Percentiles rank a stretch among this genome's conserved stretches.
Evolutionary conservation across 306 rosid genomes (phyloP).

Genomic region (Herpetospermum pedunculosum): DNA sequence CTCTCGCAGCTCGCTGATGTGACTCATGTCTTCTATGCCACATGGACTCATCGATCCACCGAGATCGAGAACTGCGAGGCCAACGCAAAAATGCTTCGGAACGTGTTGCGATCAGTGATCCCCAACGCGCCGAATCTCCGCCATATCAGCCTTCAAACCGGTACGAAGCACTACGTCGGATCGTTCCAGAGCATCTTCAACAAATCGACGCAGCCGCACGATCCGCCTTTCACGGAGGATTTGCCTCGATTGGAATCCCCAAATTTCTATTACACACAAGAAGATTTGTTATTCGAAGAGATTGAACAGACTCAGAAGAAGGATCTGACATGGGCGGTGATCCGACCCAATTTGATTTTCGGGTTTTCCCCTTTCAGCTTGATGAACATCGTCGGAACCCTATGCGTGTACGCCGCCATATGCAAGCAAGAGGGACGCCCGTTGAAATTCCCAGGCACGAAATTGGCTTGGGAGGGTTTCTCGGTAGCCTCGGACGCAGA

Average conservation of each 20-base stretch:
- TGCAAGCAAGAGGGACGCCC: constrained; percentile 54
- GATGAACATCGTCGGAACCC: constrained; percentile 43
- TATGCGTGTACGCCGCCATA: constrained; percentile 52
- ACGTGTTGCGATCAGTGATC: constrained; percentile 37
- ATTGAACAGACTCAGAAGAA: constrained; percentile 21
- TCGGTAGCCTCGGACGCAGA: constrained; percentile 45
- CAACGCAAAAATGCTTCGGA: constrained; percentile 48
- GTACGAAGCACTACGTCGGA: constrained; percentile 48
- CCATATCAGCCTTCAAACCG: constrained; percentile 65
- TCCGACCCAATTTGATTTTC: constrained; percentile 35
- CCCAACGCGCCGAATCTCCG: constrained; percentile 54
- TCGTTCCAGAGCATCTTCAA: constrained; percentile 26
- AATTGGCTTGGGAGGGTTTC: constrained; percentile 37
- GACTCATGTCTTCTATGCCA: constrained; percentile 57
- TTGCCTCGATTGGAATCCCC: constrained; percentile 40
- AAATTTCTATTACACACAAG: constrained; percentile 48
- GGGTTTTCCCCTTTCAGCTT: constrained; percentile 65
- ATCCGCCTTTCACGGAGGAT: constrained; percentile 59
- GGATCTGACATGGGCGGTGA: constrained; percentile 51
- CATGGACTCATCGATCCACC: constrained; percentile 35
- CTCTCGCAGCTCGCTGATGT: constrained; percentile 50
- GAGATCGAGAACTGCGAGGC: constrained; percentile 42
- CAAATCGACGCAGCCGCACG: constrained; percentile 20
- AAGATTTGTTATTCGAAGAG: constrained; percentile 44
- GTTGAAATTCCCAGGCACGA: constrained; percentile 46